phyloP scores from a whole-genome alignment of 148 eudicot genomes.

The Cornus kousa region DNA sequence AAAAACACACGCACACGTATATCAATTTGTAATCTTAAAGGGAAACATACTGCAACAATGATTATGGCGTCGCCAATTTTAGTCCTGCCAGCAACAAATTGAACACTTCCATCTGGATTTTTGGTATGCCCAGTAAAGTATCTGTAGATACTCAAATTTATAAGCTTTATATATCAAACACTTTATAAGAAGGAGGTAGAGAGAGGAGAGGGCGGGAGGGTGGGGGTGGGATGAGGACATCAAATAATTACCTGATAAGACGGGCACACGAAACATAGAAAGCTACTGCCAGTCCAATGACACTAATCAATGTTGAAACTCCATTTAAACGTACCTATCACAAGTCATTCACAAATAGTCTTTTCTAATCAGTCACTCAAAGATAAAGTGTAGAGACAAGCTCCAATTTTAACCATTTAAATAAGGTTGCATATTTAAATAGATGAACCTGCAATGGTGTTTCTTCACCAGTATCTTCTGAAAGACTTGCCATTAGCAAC shows the following conservation, averaged over 20 bases:
- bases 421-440: background rate
- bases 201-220: background rate
- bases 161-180: background rate
- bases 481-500: conserved; percentile 95
- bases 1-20: background rate
- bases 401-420: background rate
- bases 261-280: conserved; percentile 63
- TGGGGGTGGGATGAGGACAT: background rate
- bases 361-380: background rate
- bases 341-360: background rate
- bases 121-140: conserved; percentile 69
- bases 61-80: conserved; percentile 58
- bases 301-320: conserved; percentile 88
- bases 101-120: conserved; percentile 35
- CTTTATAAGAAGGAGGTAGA: background rate
- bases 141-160: conserved; percentile 29
- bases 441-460: conserved; percentile 85
- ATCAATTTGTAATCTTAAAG: conserved; percentile 8
- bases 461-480: conserved; percentile 99
- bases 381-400: background rate
- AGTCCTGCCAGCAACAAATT: conserved; percentile 64
- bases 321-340: conserved; percentile 89
- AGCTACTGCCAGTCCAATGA: conserved; percentile 81
- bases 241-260: conserved; percentile 48
- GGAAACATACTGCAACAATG: conserved; percentile 81